Evolutionary conservation across 2,329 filamentous ascomycete genomes (phyloP).

Genomic region (Fusarium anguioides): DNA sequence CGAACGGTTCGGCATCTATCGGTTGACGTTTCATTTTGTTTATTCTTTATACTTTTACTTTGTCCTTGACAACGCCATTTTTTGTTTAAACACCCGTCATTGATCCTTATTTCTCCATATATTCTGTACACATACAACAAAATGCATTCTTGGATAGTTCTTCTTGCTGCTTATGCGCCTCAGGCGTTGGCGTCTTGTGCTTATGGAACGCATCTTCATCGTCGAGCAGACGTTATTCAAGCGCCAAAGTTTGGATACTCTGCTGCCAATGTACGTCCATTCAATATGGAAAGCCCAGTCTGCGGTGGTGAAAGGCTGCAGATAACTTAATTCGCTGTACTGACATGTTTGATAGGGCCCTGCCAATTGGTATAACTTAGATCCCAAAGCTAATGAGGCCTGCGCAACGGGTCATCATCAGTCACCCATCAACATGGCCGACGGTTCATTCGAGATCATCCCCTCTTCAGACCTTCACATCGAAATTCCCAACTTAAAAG

Average conservation of each 20-base stretch:
- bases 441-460: constrained; percentile 42
- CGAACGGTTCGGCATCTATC: not conserved
- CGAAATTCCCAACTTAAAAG: constrained; percentile 52
- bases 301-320: fast-evolving
- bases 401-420: constrained; percentile 63
- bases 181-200: constrained; percentile 51
- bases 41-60: not conserved
- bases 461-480: constrained; percentile 49
- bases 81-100: too few species aligned
- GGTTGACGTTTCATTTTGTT: not conserved
- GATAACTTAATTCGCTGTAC: not conserved
- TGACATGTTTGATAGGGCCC: constrained; percentile 53
- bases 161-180: constrained; percentile 29
- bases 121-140: too few species aligned
- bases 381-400: constrained; percentile 53
- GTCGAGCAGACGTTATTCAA: constrained; percentile 47
- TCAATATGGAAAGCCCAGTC: fast-evolving
- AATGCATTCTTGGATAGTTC: constrained; percentile 28
- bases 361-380: constrained; percentile 63
- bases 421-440: constrained; percentile 66
- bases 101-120: too few species aligned
- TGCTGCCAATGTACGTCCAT: constrained; percentile 48
- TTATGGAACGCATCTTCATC: constrained; percentile 53
- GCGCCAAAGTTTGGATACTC: constrained; percentile 54
- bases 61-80: not conserved